phyloP scores from a whole-genome alignment of 2,329 filamentous ascomycete genomes.

The Xylaria sp. region DNA sequence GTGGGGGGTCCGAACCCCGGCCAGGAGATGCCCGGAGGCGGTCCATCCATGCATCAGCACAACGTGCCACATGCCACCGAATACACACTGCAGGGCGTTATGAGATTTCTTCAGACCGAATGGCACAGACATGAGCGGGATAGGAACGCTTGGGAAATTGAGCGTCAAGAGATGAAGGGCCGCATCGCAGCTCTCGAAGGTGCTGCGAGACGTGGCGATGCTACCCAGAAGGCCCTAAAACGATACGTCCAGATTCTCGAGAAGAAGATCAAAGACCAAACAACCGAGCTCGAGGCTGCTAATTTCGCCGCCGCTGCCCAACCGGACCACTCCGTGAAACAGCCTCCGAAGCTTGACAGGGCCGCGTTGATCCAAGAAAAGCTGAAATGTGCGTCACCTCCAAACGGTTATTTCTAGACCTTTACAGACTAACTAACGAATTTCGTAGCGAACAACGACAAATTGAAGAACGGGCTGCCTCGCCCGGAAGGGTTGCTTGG shows the following conservation, averaged over 20 bases:
- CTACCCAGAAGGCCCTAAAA: constrained; percentile 84
- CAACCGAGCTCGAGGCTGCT: constrained; percentile 69
- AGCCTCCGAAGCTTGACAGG: constrained; percentile 48
- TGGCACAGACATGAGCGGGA: constrained; percentile 99
- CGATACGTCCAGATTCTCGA: constrained; percentile 92
- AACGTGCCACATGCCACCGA: constrained; percentile 65
- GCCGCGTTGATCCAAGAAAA: constrained; percentile 62
- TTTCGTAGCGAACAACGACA: constrained; percentile 50
- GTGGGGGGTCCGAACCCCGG: constrained; percentile 50
- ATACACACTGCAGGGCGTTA: constrained; percentile 77
- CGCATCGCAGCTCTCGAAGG: constrained; percentile 95
- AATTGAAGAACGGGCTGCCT: constrained; percentile 45
- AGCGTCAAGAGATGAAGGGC: constrained; percentile 98
- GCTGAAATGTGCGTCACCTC: constrained; percentile 54
- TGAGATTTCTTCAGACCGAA: constrained; percentile 98
- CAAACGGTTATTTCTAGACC: neutral
- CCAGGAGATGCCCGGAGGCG: constrained; percentile 45
- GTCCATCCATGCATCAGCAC: constrained; percentile 45
- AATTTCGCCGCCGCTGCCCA: constrained; percentile 49
- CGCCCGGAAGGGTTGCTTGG: constrained; percentile 49
- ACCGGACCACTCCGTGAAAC: constrained; percentile 54
- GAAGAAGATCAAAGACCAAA: constrained; percentile 83
- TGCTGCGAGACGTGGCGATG: constrained; percentile 83
- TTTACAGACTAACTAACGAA: constrained; percentile 22
- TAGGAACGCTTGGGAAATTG: constrained; percentile 98